phyloP scores from a whole-genome alignment of 2,329 filamentous ascomycete genomes.

The Monilinia fructigena region DNA sequence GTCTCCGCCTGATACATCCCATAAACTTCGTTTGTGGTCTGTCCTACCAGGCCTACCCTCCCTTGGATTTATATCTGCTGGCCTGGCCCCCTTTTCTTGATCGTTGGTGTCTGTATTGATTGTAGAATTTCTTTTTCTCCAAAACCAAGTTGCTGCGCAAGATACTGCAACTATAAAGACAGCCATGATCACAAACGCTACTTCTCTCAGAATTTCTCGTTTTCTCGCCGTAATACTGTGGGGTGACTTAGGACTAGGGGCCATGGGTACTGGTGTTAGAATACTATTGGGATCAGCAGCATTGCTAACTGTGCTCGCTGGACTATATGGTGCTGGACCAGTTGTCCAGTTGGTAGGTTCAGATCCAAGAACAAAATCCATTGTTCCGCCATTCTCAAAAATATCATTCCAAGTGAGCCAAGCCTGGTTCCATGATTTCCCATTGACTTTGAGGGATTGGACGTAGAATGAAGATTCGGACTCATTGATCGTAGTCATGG shows the following conservation, averaged over 20 bases:
- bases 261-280: slow-evolving; percentile 16
- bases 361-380: slow-evolving; percentile 63
- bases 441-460: slow-evolving; percentile 65
- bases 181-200: slow-evolving; percentile 9
- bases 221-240: neutral
- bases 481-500: slow-evolving; percentile 50
- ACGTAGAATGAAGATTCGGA: slow-evolving; percentile 56
- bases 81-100: slow-evolving; percentile 4
- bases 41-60: neutral
- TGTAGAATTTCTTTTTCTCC: slow-evolving; percentile 8
- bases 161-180: neutral
- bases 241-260: neutral
- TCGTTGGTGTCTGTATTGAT: neutral
- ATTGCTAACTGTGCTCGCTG: slow-evolving; percentile 42
- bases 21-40: neutral
- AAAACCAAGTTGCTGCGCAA: slow-evolving; percentile 10
- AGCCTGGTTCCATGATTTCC: slow-evolving; percentile 57
- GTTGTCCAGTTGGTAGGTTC: slow-evolving; percentile 56
- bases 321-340: slow-evolving; percentile 60
- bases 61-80: neutral
- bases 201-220: neutral
- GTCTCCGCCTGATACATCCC: neutral
- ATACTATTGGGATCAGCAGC: slow-evolving; percentile 15
- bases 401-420: slow-evolving; percentile 68
- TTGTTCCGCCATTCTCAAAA: slow-evolving; percentile 60